phyloP scores from a whole-genome alignment of 2,329 filamentous ascomycete species.

The Alternaria triticina region DNA sequence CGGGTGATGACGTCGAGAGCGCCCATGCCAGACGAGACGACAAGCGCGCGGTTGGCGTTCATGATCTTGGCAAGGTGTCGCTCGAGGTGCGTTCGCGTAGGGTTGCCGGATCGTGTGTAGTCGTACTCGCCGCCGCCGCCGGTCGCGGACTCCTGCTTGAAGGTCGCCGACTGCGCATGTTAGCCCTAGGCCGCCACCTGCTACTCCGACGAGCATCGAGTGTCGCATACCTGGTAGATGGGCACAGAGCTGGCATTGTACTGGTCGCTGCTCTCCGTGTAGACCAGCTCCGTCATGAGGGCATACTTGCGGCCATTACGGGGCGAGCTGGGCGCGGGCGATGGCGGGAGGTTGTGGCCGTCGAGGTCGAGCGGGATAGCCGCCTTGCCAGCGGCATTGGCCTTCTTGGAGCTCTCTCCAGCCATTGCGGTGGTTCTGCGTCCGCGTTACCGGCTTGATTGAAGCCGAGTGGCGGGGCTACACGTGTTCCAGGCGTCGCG shows the following conservation, averaged over 20 bases:
- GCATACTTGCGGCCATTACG: slow-evolving; percentile 87
- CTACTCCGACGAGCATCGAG: neutral
- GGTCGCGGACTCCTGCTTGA: slow-evolving; percentile 85
- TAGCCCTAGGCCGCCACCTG: slow-evolving; percentile 7
- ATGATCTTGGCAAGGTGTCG: slow-evolving; percentile 98
- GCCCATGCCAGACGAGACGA: slow-evolving; percentile 96
- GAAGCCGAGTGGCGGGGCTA: slow-evolving; percentile 14
- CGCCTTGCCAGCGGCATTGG: slow-evolving; percentile 49
- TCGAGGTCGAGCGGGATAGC: slow-evolving; percentile 49
- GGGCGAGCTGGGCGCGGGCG: slow-evolving; percentile 90
- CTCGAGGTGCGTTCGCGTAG: slow-evolving; percentile 93
- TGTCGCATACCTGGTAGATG: slow-evolving; percentile 80
- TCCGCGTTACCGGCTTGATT: slow-evolving; percentile 19
- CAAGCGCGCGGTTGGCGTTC: slow-evolving; percentile 88
- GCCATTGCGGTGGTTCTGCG: slow-evolving; percentile 33
- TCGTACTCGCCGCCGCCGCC: slow-evolving; percentile 90
- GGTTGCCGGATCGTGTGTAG: slow-evolving; percentile 97
- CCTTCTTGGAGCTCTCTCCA: slow-evolving; percentile 43
- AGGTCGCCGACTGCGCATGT: slow-evolving; percentile 80
- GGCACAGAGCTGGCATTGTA: slow-evolving; percentile 96
- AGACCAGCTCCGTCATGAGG: slow-evolving; percentile 93
- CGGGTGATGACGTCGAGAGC: slow-evolving; percentile 95
- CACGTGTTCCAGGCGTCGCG: slow-evolving; percentile 10
- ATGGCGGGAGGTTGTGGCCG: slow-evolving; percentile 56
- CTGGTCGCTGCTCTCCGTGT: slow-evolving; percentile 94